phyloP scores from a whole-genome alignment of 139 green algal genomes.

The Chlorella sorokiniana region DNA sequence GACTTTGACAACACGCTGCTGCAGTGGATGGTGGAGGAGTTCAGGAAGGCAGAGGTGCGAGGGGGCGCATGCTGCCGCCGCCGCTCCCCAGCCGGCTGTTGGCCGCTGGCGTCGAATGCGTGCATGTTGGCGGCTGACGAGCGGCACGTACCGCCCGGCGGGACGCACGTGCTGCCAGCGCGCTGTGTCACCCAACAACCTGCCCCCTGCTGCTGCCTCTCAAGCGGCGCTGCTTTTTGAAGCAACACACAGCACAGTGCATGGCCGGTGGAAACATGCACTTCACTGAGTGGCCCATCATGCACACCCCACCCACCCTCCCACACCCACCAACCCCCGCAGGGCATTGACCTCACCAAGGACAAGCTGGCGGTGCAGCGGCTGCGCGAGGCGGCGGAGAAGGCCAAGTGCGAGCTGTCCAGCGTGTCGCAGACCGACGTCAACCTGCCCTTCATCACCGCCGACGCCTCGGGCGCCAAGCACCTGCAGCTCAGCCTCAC shows the following conservation, averaged over 20 bases:
- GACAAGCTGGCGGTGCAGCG: slow-evolving; percentile 97
- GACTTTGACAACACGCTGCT: slow-evolving; percentile 97
- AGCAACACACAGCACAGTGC: no score
- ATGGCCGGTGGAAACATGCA: no score
- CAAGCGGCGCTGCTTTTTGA: no score
- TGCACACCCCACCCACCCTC: no score
- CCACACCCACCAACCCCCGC: slow-evolving; percentile 65
- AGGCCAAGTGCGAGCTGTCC: slow-evolving; percentile 98
- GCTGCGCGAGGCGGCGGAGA: slow-evolving; percentile 91
- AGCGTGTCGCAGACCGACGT: slow-evolving; percentile 87
- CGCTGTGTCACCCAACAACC: no score
- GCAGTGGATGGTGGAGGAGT: slow-evolving; percentile 61
- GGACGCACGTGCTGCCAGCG: no score
- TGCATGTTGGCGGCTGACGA: no score
- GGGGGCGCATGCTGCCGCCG: not conserved
- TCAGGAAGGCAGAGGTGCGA: slow-evolving; percentile 49
- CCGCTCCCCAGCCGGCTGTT: no score
- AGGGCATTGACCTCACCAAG: slow-evolving; percentile 93
- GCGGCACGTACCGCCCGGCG: no score
- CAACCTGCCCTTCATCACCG: slow-evolving; percentile 99
- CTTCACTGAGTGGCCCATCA: no score
- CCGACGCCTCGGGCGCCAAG: slow-evolving; percentile 79
- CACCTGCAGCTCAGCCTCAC: slow-evolving; percentile 48
- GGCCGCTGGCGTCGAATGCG: no score
- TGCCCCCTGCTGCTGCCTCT: no score